Base-by-base conservation (phyloP, 441 rosid species). In the Pelargonium fulgidum region DNA sequence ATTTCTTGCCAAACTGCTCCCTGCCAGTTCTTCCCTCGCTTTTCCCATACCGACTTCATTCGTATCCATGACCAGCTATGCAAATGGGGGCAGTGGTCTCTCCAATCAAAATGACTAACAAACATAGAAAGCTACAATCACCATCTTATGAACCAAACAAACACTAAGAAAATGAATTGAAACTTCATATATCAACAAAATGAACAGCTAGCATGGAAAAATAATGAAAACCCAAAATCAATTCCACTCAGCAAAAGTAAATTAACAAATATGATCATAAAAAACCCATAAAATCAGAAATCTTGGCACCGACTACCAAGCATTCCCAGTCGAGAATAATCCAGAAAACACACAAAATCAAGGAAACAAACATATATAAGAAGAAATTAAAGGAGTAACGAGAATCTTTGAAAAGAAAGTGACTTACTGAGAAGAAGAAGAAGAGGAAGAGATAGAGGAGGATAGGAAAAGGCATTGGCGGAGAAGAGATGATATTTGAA, bases 21-120 rank as follows among this genome's bases (percentile, higher is more conserved):
- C 75, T 44, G 74, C 79, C 20, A 69, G 72, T 66, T 87, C 84
- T 77, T 85, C 85, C 44, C 72, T 83, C 10, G 74, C 75, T 78
- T 73, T 69, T 42, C 82, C 90, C 92, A 85, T 85, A 24, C 61
- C 70, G 72, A 67, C 63, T 56, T 68, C 78, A 77, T 64, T 42
- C 54, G 64, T 69, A 44, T 61, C 26, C 8, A 44, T 58, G 66
- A 69, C 59, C 77, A 45, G 68, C 67, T 26, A 6, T 54, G 56
- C 62, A 61, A 56, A 22, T 16, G 45, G 58, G 45, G 58, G 45
- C 20, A 68, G 62, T 1, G 3, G 24, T 48, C 22, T 33, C 66
- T 29, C 7, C 14, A 64, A 64, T 41, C 67, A 64, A 39, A 39
- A 36, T 29, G 66, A n/a, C 16, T 13, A 33, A 33, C 66, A 26